Evolutionary conservation across 345 rosid genomes (phyloP), one percentile per base, ranked within the genome.

Genomic region (Rubroshorea leprosula): DNA sequence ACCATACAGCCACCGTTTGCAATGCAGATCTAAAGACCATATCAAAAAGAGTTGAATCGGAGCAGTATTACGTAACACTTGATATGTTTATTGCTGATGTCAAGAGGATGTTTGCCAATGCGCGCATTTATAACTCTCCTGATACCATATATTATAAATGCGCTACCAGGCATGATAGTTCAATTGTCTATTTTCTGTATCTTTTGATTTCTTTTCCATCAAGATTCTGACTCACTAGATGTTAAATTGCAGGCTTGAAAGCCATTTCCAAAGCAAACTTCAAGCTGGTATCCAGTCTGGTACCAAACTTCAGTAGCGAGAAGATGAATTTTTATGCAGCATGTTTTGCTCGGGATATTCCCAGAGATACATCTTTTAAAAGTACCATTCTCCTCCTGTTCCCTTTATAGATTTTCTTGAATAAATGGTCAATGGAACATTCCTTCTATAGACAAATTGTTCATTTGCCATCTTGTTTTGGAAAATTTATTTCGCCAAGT

Each of bases 41-140:
- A 82, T 70, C 83, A 0, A 94, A 86, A 75, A 80, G 99, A 67
- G 95, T 90, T 46, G 99, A 94, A 63, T 87, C 97, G 0, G 99
- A 94, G 73, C 97, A 83, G 74, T 94, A 87, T 63, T 90, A 94
- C 41, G 91, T 86, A 39, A 94, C 99, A 0, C 68, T 94, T 18
- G 99, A 94, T 70, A 94, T 90, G 99, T 94, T 94, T 74, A 71
- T 86, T 26, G 93, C 95, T 12, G 99, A 94, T 69, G 97, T 69
- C 59, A 94, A 86, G 83, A 72, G 97, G 68, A 94, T 94, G 97
- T 90, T 88, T 74, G 74, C 78, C 25, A 90, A 94, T 70, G 93
- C 96, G 51, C 82, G 93, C 52, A 78, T 89, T 10, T 94, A 90
- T 73, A 94, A 94, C 73, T 86, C 99, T 25, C 88, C 95, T 0